These are phyloP conservation scores for Fusarium brevicatenulatum DNA, from an alignment of 2,329 filamentous ascomycete species.

Conservation along the genomic window DNA sequence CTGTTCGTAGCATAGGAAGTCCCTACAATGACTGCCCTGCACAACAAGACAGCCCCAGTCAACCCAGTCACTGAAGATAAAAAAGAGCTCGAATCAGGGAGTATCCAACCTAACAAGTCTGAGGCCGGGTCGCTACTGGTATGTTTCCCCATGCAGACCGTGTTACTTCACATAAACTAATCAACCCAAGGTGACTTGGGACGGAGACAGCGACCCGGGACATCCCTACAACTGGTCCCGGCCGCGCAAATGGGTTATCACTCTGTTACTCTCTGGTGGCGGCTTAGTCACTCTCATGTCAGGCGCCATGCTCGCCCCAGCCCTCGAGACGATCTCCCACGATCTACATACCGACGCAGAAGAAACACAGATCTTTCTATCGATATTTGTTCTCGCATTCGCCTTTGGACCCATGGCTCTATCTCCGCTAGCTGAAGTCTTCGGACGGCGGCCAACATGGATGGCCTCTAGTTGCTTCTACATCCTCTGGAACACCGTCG, in stretches of 20 bases:
- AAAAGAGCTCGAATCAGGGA: neutral
- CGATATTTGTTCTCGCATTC: neutral
- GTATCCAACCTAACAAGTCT: neutral
- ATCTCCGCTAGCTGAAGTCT: neutral
- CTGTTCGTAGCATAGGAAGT: fast-evolving
- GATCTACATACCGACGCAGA: neutral
- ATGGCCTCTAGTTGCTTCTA: neutral
- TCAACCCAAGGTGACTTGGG: neutral
- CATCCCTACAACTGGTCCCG: neutral
- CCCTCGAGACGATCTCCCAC: neutral
- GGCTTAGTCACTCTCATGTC: neutral
- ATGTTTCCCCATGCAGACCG: neutral
- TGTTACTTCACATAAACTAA: neutral
- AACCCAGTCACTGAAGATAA: neutral
- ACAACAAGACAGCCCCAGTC: neutral
- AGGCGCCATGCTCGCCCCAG: neutral
- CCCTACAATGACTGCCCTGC: fast-evolving
- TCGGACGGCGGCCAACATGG: neutral
- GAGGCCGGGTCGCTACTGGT: neutral
- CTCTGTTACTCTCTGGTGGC: neutral
- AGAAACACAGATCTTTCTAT: neutral
- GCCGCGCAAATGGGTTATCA: neutral
- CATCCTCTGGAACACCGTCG: neutral
- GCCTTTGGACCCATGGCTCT: neutral
- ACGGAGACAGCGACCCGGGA: neutral